Evolutionary conservation across 1,139 yeast genomes (phyloP).

Genomic region (Pichia kudriavzevii): DNA sequence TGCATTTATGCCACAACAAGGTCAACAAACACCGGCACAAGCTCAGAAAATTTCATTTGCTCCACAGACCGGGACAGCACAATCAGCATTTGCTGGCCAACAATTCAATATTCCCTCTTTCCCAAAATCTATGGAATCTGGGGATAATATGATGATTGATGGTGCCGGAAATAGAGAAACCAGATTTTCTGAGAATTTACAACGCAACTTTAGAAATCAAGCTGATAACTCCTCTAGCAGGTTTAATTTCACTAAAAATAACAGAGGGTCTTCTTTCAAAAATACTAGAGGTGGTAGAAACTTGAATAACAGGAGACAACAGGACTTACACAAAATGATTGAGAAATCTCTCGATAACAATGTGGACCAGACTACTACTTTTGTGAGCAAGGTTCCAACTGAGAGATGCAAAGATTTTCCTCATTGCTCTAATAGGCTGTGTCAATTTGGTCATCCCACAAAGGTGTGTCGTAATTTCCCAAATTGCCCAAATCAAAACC

Average conservation of each 20-base stretch:
- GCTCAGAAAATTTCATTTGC: conserved; percentile 15
- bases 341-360: conserved; percentile 27
- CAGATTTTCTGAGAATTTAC: conserved; percentile 9
- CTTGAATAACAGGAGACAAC: conserved; percentile 7
- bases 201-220: conserved; percentile 3
- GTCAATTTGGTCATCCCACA: conserved; percentile 75
- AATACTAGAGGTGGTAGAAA: conserved; percentile 9
- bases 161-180: conserved; percentile 8
- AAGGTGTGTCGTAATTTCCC: conserved; percentile 71
- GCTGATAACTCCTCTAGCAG: conserved; percentile 3
- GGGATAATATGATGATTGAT: conserved; percentile 5
- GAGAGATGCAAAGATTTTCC: conserved; percentile 79
- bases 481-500: conserved; percentile 70
- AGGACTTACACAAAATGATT: conserved; percentile 25
- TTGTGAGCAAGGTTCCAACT: conserved; percentile 35
- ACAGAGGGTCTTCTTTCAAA: conserved; percentile 6
- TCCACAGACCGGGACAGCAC: conserved; percentile 6
- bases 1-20: conserved; percentile 8
- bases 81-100: conserved; percentile 8
- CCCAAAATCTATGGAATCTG: conserved; percentile 3
- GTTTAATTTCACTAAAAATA: conserved; percentile 8
- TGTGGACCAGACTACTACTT: conserved; percentile 18
- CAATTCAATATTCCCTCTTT: conserved; percentile 7
- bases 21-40: conserved; percentile 10
- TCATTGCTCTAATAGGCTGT: conserved; percentile 58